Evolutionary conservation across 345 rosid species (phyloP), one percentile per base, ranked within the genome.

Genomic region (Cardiospermum halicacabum): DNA sequence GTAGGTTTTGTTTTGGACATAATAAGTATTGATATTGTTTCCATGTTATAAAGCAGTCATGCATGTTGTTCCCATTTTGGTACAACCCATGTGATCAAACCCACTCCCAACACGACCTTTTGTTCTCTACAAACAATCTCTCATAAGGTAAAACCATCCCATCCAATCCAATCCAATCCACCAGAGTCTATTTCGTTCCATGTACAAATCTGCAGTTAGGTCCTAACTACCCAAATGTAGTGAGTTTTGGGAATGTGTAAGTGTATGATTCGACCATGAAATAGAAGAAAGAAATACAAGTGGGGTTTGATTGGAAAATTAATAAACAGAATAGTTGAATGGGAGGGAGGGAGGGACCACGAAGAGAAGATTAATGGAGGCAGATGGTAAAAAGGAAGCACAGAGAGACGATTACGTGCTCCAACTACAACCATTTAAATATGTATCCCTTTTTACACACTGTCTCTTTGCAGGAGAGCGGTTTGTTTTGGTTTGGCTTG

Each of bases 341-440:
- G n/a, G n/a, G n/a, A n/a, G n/a, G n/a, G n/a, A n/a, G n/a, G n/a
- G n/a, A n/a, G 78, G 86, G 85, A 78, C 94, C 86, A 77, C 75
- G 37, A 27, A 50, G 61, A 2, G 51, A 7, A 60, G 32, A 45
- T 62, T 49, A 24, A 65, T 32, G 70, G 75, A 47, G 51, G 87
- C 85, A 80, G 85, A 82, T 64, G 81, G 88, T 58, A 79, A 85
- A 67, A 75, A 70, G 77, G 87, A 68, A 65, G 75, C 79, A 71
- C 51, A 11, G 53, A 70, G 53, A 69, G 42, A 75, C 60, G 71
- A 55, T 61, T 80, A 79, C 81, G 84, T 81, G 84, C 82, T 60
- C 82, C 89, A 85, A 62, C 78, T 72, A 37, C 69, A 75, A 69
- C 82, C 86, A 73, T 84, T 79, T 75, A 73, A 76, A 71, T 56